These are phyloP conservation scores for Aspergillus flavus DNA, from an alignment of 2,329 filamentous ascomycete genomes.

Conservation along the genomic window DNA sequence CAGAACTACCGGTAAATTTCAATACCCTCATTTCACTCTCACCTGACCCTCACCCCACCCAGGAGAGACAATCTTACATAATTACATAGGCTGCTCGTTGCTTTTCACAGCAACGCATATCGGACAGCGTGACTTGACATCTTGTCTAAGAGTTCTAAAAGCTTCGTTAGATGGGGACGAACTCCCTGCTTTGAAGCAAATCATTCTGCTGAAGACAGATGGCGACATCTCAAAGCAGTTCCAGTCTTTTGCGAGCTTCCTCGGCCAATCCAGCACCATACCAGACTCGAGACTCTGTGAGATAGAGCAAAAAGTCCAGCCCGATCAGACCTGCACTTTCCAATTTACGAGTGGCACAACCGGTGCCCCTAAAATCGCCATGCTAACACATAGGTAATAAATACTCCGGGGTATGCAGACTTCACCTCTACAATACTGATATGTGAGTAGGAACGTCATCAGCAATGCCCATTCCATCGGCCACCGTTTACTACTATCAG, in stretches of 20 bases:
- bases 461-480: conserved; percentile 39
- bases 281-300: not conserved
- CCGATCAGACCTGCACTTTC: conserved; percentile 60
- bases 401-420: conserved; percentile 20
- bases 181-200: not conserved
- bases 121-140: not conserved
- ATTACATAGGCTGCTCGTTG: not conserved
- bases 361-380: conserved; percentile 67
- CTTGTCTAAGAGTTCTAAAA: not conserved
- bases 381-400: conserved; percentile 65
- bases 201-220: not conserved
- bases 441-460: not conserved
- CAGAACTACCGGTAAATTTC: not conserved
- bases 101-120: not conserved
- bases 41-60: too few species aligned
- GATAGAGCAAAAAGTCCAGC: not conserved
- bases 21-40: too few species aligned
- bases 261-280: not conserved
- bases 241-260: not conserved
- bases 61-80: not conserved
- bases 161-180: not conserved
- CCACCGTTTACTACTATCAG: conserved; percentile 66
- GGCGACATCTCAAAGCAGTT: not conserved
- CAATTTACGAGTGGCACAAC: conserved; percentile 70
- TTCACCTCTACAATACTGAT: not conserved